Evolutionary conservation across 1,284 basidiomycete species (phyloP).

Genomic region (Ustilago curta): DNA sequence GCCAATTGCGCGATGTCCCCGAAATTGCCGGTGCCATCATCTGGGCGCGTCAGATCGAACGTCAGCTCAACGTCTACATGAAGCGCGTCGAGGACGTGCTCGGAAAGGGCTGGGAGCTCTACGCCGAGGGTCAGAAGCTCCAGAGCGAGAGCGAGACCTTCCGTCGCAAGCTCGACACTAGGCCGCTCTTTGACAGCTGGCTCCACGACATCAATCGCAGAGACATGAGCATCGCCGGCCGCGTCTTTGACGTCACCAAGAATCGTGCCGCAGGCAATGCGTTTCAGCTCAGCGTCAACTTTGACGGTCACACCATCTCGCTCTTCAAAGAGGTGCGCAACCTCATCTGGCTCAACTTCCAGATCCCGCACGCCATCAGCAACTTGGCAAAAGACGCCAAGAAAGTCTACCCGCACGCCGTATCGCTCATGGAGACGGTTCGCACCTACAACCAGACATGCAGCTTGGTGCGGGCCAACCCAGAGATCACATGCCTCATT

Average conservation of each 20-base stretch:
- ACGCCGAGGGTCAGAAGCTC: conserved; percentile 97
- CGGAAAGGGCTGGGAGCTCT: conserved; percentile 97
- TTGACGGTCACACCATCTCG: conserved; percentile 96
- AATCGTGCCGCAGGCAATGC: conserved; percentile 73
- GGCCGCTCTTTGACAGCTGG: conserved; percentile 95
- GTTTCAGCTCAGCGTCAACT: conserved; percentile 92
- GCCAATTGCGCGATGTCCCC: conserved; percentile 95
- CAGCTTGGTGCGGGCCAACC: conserved; percentile 83
- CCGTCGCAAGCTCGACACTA: conserved; percentile 93
- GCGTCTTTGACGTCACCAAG: conserved; percentile 94
- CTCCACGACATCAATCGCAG: conserved; percentile 88
- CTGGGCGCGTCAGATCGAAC: conserved; percentile 98
- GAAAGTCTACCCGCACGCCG: conserved; percentile 96
- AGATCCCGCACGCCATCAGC: conserved; percentile 91
- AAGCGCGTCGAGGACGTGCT: conserved; percentile 99
- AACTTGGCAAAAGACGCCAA: conserved; percentile 99
- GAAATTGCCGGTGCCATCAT: conserved; percentile 97
- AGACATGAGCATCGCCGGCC: conserved; percentile 89
- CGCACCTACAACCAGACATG: conserved; percentile 94
- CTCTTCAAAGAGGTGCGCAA: conserved; percentile 98
- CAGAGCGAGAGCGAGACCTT: conserved; percentile 91
- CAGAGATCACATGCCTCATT: conserved; percentile 85
- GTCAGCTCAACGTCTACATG: conserved; percentile 96
- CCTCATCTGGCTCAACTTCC: conserved; percentile 92
- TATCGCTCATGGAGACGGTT: conserved; percentile 93